A percentile compares a stretch with the other conserved stretches of the same genome.
These are phyloP conservation scores for Centaurea solstitialis DNA, from an alignment of 129 eudicot species.

Conservation along the genomic window DNA sequence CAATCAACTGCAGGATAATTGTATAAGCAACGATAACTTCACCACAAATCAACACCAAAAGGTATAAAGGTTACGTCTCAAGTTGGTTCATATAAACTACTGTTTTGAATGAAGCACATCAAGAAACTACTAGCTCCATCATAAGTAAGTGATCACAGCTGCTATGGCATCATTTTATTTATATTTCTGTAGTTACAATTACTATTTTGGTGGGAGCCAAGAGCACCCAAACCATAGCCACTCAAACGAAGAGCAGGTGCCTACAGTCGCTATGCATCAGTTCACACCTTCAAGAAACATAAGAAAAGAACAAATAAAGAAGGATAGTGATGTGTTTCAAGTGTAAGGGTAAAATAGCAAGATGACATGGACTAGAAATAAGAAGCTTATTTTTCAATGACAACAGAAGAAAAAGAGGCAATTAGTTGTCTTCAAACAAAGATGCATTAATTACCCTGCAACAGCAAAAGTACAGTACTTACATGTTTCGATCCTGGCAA, in stretches of 20 bases:
- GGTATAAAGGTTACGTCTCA: not conserved
- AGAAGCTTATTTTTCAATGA: too few species aligned
- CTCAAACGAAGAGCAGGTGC: not conserved
- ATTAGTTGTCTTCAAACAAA: not conserved
- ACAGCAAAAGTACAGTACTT: not conserved
- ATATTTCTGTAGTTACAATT: not conserved
- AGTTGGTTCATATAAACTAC: not conserved
- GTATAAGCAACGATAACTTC: slow-evolving; percentile 12
- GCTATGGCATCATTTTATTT: too few species aligned
- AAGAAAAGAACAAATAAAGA: too few species aligned
- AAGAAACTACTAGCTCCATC: not conserved
- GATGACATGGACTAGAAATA: too few species aligned
- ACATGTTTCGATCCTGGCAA: not conserved
- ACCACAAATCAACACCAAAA: not conserved
- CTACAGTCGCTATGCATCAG: not conserved
- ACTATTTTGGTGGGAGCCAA: not conserved
- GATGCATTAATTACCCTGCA: not conserved
- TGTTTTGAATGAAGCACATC: not conserved
- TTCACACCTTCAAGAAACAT: too few species aligned
- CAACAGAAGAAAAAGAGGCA: not conserved
- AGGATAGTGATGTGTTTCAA: too few species aligned
- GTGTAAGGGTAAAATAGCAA: too few species aligned
- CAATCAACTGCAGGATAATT: slow-evolving; percentile 60
- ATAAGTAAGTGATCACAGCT: too few species aligned
- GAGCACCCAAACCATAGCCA: not conserved